Base-by-base conservation (phyloP, 2,329 filamentous ascomycete species). In the Ceratocystiopsis sp. region DNA sequence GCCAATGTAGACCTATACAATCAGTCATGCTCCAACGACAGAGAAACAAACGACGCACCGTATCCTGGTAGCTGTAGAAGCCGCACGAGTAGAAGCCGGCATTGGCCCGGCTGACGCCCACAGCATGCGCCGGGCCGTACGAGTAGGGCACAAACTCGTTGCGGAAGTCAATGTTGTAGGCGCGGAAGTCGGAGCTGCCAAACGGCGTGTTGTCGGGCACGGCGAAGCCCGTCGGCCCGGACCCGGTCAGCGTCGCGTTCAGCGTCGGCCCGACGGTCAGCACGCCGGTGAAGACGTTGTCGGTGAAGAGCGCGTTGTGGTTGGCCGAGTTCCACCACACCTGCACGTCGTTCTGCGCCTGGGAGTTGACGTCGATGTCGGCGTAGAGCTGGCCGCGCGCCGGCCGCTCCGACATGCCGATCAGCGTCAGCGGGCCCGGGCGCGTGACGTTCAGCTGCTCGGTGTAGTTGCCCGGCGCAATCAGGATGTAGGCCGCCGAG, bases 51-150 rank as follows among this genome's bases (percentile, higher is more conserved):
- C n/a, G n/a, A n/a, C 25, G 25, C 45, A 69, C 73, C 9, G 78
- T 82, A 48, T 82, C 78, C 57, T 81, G 78, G 52, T 76, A 81
- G 45, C 70, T 75, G 52, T 77, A 76, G 51, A 81, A 73, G 0
- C 75, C 73, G 39, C 71, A 76, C 39, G 70, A 71, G 54, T 81
- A 82, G 53, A 82, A 81, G 0, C 75, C 74, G 0, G 73, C 68
- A 53, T 81, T 81, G 0, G 78, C 75, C 38, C 73, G 69, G 48
- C 69, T 72, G 6, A 79, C 63, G 16, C 69, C 73, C 8, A 80
- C 52, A 0, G 77, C 76, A 36, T 79, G 66, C 4, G 69, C 64
- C 0, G 76, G 78, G 0, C 75, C 75, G 34, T 64, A 64, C 2
- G 68, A 50, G 19, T 55, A 54, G 0, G 69, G 68, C 0, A 63